These are phyloP conservation scores for Aureobasidium musti DNA, from an alignment of 2,329 filamentous ascomycete species.

Conservation along the genomic window DNA sequence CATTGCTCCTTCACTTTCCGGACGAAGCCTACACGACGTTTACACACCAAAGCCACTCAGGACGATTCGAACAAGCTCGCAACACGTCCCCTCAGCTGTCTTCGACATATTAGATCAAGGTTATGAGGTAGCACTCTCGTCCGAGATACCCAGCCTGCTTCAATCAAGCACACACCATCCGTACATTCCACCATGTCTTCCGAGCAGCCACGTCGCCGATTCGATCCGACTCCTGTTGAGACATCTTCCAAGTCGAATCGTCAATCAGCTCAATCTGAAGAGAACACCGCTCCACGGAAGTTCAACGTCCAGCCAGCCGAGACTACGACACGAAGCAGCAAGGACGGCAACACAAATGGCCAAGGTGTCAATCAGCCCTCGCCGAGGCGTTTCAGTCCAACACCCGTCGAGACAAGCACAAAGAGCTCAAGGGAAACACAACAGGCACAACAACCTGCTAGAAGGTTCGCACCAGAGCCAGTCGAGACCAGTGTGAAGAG, in stretches of 20 bases:
- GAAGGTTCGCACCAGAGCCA: slow-evolving; percentile 42
- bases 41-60: background rate
- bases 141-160: background rate
- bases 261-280: slow-evolving; percentile 31
- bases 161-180: background rate
- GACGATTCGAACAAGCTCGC: background rate
- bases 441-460: slow-evolving; percentile 31
- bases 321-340: slow-evolving; percentile 35
- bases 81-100: background rate
- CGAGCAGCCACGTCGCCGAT: slow-evolving; percentile 48
- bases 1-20: background rate
- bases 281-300: slow-evolving; percentile 52
- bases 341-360: slow-evolving; percentile 24
- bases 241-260: slow-evolving; percentile 66
- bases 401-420: slow-evolving; percentile 45
- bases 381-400: slow-evolving; percentile 43
- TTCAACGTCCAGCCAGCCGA: slow-evolving; percentile 46
- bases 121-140: slow-evolving; percentile 18
- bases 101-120: background rate
- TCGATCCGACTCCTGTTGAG: slow-evolving; percentile 70
- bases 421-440: slow-evolving; percentile 36
- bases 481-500: slow-evolving; percentile 44
- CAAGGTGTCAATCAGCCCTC: background rate
- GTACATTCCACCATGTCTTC: slow-evolving; percentile 29
- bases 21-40: background rate